A percentile compares a stretch with the other conserved stretches of the same genome.
Conservation (phyloP, 768 basidiomycete genomes). For the Clathrus columnatus region DNA sequence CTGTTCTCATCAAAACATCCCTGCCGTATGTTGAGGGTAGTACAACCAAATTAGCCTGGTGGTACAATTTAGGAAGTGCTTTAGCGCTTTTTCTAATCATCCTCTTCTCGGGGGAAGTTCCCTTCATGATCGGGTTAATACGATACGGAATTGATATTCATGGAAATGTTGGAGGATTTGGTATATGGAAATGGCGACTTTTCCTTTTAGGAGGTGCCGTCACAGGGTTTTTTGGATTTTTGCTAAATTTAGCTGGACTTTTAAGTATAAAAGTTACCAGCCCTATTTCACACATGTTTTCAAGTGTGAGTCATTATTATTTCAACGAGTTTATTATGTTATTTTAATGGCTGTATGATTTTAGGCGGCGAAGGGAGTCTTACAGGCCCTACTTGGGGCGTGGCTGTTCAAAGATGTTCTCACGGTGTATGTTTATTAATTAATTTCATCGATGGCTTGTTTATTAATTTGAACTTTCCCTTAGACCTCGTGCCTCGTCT, state of each 20-base stretch:
- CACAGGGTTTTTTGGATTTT: conserved; percentile 73
- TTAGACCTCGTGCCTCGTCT: neutral
- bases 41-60: conserved; percentile 68
- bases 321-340: neutral
- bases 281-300: conserved; percentile 82
- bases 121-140: conserved; percentile 32
- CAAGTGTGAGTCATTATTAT: conserved; percentile 41
- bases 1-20: conserved; percentile 65
- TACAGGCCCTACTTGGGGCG: conserved; percentile 76
- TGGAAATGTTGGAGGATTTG: conserved; percentile 1
- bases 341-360: neutral
- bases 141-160: conserved; percentile 18
- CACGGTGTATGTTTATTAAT: conserved; percentile 49
- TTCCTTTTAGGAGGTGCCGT: conserved; percentile 59
- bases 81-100: conserved; percentile 56
- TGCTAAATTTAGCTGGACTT: conserved; percentile 70
- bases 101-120: conserved; percentile 45
- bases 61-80: conserved; percentile 68
- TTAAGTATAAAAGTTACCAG: conserved; percentile 77
- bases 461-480: neutral
- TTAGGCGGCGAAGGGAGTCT: conserved; percentile 71
- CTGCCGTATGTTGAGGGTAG: conserved; percentile 61
- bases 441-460: neutral
- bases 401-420: conserved; percentile 69
- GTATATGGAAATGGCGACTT: conserved; percentile 35